phyloP scores from a whole-genome alignment of 345 rosid genomes.

The Zanthoxylum bungeanum region DNA sequence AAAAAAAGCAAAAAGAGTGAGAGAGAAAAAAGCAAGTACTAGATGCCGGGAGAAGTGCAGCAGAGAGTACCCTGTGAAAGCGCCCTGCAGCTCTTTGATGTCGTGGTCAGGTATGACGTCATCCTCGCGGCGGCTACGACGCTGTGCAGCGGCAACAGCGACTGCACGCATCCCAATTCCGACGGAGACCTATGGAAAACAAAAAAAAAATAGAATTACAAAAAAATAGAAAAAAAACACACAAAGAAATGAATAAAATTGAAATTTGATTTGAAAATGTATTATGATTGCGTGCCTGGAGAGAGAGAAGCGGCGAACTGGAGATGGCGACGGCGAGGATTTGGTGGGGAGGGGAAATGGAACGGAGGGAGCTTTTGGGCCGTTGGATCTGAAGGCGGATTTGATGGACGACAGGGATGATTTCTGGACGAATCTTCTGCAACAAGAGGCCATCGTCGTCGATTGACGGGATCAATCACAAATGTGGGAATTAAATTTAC shows the following conservation, averaged over 20 bases:
- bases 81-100: slow-evolving; percentile 80
- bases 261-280: too few species aligned
- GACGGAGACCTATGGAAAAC: slow-evolving; percentile 46
- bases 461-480: not conserved
- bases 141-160: slow-evolving; percentile 88
- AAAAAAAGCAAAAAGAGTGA: slow-evolving; percentile 33
- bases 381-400: slow-evolving; percentile 56
- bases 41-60: slow-evolving; percentile 98
- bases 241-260: not conserved
- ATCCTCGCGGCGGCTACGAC: slow-evolving; percentile 77
- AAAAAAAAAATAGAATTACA: not conserved
- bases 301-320: slow-evolving; percentile 48
- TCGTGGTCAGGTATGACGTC: slow-evolving; percentile 86
- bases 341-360: slow-evolving; percentile 39
- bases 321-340: slow-evolving; percentile 38
- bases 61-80: slow-evolving; percentile 99
- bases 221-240: not conserved
- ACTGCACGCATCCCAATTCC: slow-evolving; percentile 81
- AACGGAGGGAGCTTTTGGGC: slow-evolving; percentile 33
- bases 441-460: slow-evolving; percentile 65
- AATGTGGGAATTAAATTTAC: not conserved
- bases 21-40: slow-evolving; percentile 46
- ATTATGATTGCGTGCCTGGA: slow-evolving; percentile 68
- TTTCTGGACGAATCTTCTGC: slow-evolving; percentile 49
- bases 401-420: slow-evolving; percentile 56